Conservation (phyloP, 495 filamentous ascomycete species). For the Neurospora sp. region DNA sequence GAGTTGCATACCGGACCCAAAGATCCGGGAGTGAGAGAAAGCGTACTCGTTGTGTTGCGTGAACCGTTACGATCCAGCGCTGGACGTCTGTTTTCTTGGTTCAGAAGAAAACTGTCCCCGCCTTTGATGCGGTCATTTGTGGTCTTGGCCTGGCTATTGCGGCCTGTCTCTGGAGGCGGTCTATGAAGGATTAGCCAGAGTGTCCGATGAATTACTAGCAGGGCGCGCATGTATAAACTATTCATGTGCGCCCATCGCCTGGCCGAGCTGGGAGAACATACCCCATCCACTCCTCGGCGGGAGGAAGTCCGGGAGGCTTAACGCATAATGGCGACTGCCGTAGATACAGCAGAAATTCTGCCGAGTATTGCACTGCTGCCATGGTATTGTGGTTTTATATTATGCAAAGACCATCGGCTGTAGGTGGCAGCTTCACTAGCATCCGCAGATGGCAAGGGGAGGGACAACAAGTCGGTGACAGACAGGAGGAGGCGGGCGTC, state of each 20-base stretch:
- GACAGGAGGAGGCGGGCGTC: background rate
- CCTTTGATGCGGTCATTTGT: slow-evolving; percentile 32
- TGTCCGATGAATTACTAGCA: background rate
- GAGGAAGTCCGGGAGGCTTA: slow-evolving; percentile 72
- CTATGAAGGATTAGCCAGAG: slow-evolving; percentile 13
- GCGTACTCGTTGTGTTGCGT: slow-evolving; percentile 43
- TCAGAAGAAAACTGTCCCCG: slow-evolving; percentile 30
- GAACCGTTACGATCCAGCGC: slow-evolving; percentile 50
- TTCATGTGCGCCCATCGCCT: background rate
- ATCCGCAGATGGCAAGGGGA: background rate
- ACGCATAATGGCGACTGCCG: slow-evolving; percentile 73
- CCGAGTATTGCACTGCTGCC: slow-evolving; percentile 53
- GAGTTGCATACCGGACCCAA: background rate
- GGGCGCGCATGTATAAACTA: background rate
- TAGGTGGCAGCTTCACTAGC: background rate
- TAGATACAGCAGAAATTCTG: slow-evolving; percentile 67
- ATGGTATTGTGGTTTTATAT: slow-evolving; percentile 21
- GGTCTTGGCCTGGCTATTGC: slow-evolving; percentile 28
- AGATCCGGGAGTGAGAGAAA: background rate
- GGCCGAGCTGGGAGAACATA: slow-evolving; percentile 33
- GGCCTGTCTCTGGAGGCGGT: slow-evolving; percentile 32
- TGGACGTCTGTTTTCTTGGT: slow-evolving; percentile 46
- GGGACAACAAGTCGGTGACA: background rate
- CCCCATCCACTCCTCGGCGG: slow-evolving; percentile 98
- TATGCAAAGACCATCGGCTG: slow-evolving; percentile 17